Evolutionary conservation across 257 asterid species (phyloP).

Genomic region (Ligustrum vulgare): DNA sequence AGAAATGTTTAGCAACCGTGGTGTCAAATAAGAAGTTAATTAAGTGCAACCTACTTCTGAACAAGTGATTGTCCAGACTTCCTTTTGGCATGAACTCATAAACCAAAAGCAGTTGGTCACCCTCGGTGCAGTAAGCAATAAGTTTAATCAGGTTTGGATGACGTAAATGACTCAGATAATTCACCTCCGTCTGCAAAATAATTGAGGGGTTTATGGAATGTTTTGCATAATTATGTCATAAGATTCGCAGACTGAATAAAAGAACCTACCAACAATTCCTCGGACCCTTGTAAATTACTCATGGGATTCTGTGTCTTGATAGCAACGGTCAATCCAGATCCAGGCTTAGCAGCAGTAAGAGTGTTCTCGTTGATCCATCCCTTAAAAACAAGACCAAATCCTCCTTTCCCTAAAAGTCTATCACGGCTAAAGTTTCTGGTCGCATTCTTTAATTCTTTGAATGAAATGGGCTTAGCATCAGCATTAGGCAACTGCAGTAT

Average conservation of each 20-base stretch:
- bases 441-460: conserved; percentile 21
- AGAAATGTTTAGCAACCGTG: not conserved
- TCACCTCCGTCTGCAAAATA: conserved; percentile 23
- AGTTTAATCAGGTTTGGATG: conserved; percentile 35
- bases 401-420: conserved; percentile 19
- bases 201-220: not conserved
- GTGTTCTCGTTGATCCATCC: conserved; percentile 33
- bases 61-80: conserved; percentile 25
- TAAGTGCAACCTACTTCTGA: conserved; percentile 15
- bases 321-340: conserved; percentile 26
- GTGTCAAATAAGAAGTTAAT: not conserved
- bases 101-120: conserved; percentile 18
- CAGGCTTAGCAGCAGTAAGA: conserved; percentile 30
- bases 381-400: conserved; percentile 26
- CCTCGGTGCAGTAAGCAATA: conserved; percentile 28
- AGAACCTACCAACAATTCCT: conserved; percentile 28
- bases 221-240: not conserved
- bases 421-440: conserved; percentile 14
- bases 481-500: not conserved
- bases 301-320: conserved; percentile 16
- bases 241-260: not conserved
- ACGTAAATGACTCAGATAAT: conserved; percentile 18
- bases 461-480: not conserved
- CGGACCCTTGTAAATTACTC: conserved; percentile 8
- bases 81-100: conserved; percentile 35